Evolutionary conservation across 768 basidiomycete genomes (phyloP).

Genomic region (Cantharellus cinnabarinus): DNA sequence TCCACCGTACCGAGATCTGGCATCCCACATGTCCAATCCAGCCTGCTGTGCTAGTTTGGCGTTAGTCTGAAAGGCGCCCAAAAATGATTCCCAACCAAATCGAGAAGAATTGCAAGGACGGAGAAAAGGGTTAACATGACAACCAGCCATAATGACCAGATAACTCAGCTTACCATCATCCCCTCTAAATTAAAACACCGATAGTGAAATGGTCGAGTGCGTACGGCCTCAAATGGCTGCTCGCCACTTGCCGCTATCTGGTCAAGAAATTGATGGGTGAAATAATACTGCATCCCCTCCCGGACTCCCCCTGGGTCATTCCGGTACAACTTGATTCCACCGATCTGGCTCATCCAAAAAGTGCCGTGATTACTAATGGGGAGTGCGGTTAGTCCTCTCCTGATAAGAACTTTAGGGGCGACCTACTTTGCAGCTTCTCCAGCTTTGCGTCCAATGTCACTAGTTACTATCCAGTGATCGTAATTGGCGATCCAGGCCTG

Average conservation of each 20-base stretch:
- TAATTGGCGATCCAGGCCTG: slow-evolving; percentile 11
- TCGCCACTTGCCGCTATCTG: slow-evolving; percentile 16
- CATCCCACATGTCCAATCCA: slow-evolving; percentile 13
- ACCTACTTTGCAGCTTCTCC: slow-evolving; percentile 6
- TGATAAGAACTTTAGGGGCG: not conserved
- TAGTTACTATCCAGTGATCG: slow-evolving; percentile 11
- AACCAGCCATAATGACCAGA: no score
- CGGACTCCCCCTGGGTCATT: slow-evolving; percentile 11
- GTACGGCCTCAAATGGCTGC: slow-evolving; percentile 14
- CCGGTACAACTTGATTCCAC: slow-evolving; percentile 11
- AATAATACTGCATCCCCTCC: slow-evolving; percentile 10
- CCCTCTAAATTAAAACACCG: slow-evolving; percentile 15
- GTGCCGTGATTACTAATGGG: slow-evolving; percentile 13
- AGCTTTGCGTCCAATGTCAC: slow-evolving; percentile 3
- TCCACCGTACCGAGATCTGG: slow-evolving; percentile 9
- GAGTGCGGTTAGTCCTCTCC: not conserved
- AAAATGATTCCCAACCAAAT: not conserved
- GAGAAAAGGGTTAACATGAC: not conserved
- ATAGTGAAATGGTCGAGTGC: slow-evolving; percentile 16
- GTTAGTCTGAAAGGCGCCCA: slow-evolving; percentile 6
- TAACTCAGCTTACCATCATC: slow-evolving; percentile 6
- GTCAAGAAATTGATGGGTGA: slow-evolving; percentile 10
- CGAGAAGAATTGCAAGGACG: not conserved
- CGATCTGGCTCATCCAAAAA: slow-evolving; percentile 14
- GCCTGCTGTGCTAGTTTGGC: slow-evolving; percentile 13